Evolutionary conservation across 1,284 basidiomycete genomes (phyloP), one percentile per base, ranked within the genome.

Genomic region (Neotropicomus parvogracilis): DNA sequence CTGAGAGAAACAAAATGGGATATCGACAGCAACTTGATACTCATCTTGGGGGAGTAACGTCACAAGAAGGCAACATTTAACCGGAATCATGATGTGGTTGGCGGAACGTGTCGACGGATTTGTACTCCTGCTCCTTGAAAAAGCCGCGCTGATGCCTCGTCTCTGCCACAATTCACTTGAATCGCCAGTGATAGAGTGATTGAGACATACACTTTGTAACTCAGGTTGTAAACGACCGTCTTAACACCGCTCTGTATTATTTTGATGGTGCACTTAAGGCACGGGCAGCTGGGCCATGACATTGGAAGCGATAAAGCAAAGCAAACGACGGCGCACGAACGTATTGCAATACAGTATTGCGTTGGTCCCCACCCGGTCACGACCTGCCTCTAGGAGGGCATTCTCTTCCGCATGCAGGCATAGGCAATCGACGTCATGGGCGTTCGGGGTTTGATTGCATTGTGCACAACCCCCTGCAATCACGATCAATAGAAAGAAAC

Each of bases 401-500:
- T 99, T 99, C 71, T 99, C 97, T 68, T 99, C 97, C 0, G 97
- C 97, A 65, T 99, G 97, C 14, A 99, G 73, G 65, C 97, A 99
- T 0, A 99, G 73, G 62, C 95, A 99, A 63, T 93, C 91, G 12
- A 75, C 72, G 28, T 69, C 68, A 2, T 69, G 66, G 4, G 71
- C 72, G 27, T 20, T 37, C n/a, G 44, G 46, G 10, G 51, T 56
- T 37, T 62, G 59, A 60, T 97, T 95, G 65, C 93, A 97, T 34
- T 81, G 77, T 6, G 71, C 59, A 66, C 94, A 97, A 17, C 93
- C 93, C 6, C 93, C 63, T 65, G 29, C 13, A 35, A 21, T 12
- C 28, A n/a, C 16, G 8, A 24, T 56, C 26, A 58, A 36, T 45
- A 31, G 24, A 35, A 6, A 21, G 14, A 35, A 44, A 20, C 14